phyloP scores from a whole-genome alignment of 176 grass and related monocot genomes.

The Bothriochloa decipiens region DNA sequence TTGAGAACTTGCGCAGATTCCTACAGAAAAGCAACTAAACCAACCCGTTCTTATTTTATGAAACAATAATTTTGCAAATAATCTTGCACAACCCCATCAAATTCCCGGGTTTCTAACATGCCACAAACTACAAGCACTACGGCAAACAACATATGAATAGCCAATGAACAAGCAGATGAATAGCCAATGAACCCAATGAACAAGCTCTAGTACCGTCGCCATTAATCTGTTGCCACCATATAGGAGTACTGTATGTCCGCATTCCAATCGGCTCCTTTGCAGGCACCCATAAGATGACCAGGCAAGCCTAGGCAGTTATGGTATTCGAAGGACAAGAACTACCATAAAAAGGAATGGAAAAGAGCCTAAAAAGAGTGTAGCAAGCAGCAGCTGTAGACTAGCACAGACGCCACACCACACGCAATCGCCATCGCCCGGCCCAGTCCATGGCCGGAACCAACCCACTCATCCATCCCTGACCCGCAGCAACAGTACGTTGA shows the following conservation, averaged over 20 bases:
- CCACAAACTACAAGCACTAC: background rate
- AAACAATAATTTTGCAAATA: background rate
- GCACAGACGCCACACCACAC: background rate
- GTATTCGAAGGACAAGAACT: slow-evolving; percentile 45
- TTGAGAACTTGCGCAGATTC: background rate
- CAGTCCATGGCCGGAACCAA: background rate
- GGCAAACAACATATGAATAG: background rate
- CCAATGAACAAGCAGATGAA: background rate
- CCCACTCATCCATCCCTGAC: slow-evolving; percentile 33
- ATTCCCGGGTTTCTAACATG: too few species aligned
- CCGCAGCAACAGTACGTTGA: slow-evolving; percentile 45
- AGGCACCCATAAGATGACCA: slow-evolving; percentile 26
- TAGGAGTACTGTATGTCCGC: background rate
- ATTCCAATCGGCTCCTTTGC: slow-evolving; percentile 31
- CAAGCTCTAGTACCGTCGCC: background rate
- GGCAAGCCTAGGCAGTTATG: slow-evolving; percentile 59
- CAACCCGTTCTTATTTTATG: background rate
- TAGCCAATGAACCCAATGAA: background rate
- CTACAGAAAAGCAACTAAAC: background rate
- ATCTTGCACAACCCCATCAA: background rate
- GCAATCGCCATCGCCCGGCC: slow-evolving; percentile 12
- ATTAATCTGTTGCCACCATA: slow-evolving; percentile 13
- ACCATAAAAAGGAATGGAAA: slow-evolving; percentile 76
- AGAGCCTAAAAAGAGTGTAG: slow-evolving; percentile 41
- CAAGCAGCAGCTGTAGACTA: background rate